phyloP scores from a whole-genome alignment of 805 yeast genomes.

The Cyberlindnera euphorbiae region DNA sequence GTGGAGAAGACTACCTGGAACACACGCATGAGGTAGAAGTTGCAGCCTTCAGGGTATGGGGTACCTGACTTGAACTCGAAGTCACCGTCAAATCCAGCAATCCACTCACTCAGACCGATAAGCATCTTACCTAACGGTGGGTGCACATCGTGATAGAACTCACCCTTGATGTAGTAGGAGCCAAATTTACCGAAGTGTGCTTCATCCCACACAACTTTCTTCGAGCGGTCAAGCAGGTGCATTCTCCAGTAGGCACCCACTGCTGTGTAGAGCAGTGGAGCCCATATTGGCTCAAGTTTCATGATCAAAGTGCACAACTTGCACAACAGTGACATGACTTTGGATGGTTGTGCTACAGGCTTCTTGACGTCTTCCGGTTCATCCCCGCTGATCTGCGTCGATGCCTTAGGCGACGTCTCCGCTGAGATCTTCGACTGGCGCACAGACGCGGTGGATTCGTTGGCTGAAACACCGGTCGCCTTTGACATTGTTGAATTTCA shows the following conservation, averaged over 20 bases:
- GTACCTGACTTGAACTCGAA: constrained; percentile 70
- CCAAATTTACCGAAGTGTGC: constrained; percentile 90
- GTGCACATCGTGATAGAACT: constrained; percentile 82
- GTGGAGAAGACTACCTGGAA: constrained; percentile 69
- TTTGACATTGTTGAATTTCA: too few relatives aligned
- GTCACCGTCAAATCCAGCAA: constrained; percentile 81
- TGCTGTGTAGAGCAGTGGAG: constrained; percentile 40
- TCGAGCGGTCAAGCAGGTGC: constrained; percentile 50
- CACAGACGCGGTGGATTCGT: constrained; percentile 6
- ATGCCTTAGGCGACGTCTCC: not conserved
- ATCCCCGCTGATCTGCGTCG: not conserved
- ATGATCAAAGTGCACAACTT: constrained; percentile 2
- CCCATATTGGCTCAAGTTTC: constrained; percentile 23
- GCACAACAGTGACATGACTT: not conserved
- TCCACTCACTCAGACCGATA: constrained; percentile 69
- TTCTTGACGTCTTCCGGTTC: constrained; percentile 1
- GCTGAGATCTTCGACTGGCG: constrained; percentile 2
- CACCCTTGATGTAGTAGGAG: constrained; percentile 71
- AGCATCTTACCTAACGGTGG: constrained; percentile 85
- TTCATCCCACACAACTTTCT: constrained; percentile 81
- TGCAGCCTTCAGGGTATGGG: constrained; percentile 54
- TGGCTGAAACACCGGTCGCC: constrained; percentile 8
- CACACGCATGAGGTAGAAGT: constrained; percentile 61
- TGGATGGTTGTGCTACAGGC: not conserved
- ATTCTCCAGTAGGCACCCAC: constrained; percentile 53